These are phyloP conservation scores for Gaeumannomyces sp. DNA, from an alignment of 2,329 filamentous ascomycete genomes.

Conservation along the genomic window DNA sequence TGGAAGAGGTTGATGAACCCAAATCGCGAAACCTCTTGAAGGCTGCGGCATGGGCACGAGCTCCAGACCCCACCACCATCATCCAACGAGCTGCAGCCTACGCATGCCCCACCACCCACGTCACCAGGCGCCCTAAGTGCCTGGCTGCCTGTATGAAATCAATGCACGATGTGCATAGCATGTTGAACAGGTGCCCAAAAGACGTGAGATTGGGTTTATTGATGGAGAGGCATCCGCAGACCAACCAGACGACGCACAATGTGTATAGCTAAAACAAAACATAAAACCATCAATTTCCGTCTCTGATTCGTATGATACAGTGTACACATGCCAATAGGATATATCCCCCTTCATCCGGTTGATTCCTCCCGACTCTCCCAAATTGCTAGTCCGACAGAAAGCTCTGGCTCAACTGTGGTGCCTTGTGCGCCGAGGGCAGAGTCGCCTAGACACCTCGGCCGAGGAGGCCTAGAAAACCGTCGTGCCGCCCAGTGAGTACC, in stretches of 20 bases:
- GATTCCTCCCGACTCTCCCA: neutral
- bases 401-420: neutral
- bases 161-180: neutral
- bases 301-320: conserved; percentile 7
- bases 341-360: neutral
- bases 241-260: neutral
- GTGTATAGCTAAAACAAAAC: neutral
- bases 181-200: neutral
- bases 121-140: neutral
- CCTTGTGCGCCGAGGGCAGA: neutral
- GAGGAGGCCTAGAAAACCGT: neutral
- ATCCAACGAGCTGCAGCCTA: neutral
- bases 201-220: no score
- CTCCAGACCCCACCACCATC: neutral
- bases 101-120: neutral
- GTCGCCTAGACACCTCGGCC: neutral
- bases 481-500: neutral
- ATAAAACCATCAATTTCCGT: conserved; percentile 6
- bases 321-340: conserved; percentile 7
- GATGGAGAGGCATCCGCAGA: neutral
- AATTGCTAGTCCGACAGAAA: neutral
- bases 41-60: neutral
- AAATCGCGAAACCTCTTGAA: no score
- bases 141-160: no score
- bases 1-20: neutral